Conservation (phyloP, 345 rosid species). For the Erodium maritimum region DNA sequence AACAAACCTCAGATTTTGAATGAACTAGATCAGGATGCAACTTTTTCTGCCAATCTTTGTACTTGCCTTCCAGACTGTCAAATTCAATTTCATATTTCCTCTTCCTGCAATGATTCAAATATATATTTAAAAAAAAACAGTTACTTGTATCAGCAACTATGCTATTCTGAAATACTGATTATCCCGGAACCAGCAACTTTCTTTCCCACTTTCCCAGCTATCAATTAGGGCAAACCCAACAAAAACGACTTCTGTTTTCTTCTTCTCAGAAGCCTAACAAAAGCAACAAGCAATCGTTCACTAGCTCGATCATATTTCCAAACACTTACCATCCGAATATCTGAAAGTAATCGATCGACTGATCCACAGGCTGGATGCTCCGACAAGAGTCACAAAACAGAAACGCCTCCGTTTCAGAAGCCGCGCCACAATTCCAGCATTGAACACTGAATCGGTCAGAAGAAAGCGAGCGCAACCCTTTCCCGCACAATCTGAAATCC, state of each 20-base stretch:
- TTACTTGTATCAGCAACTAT: background rate
- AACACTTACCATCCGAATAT: conserved; percentile 67
- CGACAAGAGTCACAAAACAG: conserved; percentile 59
- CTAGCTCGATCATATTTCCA: background rate
- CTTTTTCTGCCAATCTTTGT: conserved; percentile 87
- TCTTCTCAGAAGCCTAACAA: background rate
- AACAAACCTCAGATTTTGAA: conserved; percentile 68
- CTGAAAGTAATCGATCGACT: conserved; percentile 59
- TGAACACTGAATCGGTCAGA: conserved; percentile 7
- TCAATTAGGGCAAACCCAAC: background rate
- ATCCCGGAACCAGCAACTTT: background rate
- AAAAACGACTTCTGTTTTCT: too few relatives aligned
- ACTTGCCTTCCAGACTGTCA: conserved; percentile 51
- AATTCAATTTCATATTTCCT: conserved; percentile 50
- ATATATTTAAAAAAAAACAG: background rate
- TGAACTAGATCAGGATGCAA: conserved; percentile 96
- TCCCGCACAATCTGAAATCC: conserved; percentile 15
- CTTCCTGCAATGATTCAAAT: conserved; percentile 26
- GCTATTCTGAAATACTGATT: too few relatives aligned
- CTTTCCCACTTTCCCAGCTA: background rate
- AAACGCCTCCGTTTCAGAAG: conserved; percentile 29
- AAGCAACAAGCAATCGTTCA: too few relatives aligned
- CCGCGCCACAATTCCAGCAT: conserved; percentile 71
- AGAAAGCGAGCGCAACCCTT: conserved; percentile 26
- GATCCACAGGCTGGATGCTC: conserved; percentile 73